Evolutionary conservation across 2,329 filamentous ascomycete genomes (phyloP).

Genomic region (Fusarium pilosicola): DNA sequence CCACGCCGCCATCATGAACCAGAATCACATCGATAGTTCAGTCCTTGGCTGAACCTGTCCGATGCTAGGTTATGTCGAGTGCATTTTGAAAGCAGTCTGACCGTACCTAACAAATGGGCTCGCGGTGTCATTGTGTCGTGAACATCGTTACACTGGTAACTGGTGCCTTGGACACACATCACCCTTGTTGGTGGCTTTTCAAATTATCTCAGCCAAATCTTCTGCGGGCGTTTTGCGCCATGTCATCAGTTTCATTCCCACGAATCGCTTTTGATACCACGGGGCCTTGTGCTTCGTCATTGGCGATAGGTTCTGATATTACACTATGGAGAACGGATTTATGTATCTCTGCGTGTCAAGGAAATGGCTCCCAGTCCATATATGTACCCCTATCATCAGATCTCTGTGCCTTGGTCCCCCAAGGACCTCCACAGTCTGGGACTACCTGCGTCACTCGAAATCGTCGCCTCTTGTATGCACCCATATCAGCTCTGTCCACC

Average conservation of each 20-base stretch:
- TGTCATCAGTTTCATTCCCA: constrained; percentile 12
- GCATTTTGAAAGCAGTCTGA: background rate
- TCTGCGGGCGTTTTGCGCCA: constrained; percentile 1
- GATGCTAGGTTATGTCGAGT: background rate
- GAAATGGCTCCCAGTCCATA: background rate
- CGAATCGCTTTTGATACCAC: background rate
- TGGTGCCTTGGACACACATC: background rate
- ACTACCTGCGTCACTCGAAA: background rate
- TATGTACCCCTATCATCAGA: constrained; percentile 10
- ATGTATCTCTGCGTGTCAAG: background rate
- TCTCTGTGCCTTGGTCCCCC: background rate
- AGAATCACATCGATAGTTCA: background rate
- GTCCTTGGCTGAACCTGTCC: background rate
- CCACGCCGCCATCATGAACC: background rate
- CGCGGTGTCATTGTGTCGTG: constrained; percentile 5
- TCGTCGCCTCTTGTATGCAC: background rate
- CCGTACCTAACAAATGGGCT: background rate
- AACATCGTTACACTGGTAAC: constrained; percentile 17
- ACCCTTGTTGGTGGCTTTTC: background rate
- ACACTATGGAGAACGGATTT: constrained; percentile 3
- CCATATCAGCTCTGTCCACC: background rate
- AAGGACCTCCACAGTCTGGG: background rate
- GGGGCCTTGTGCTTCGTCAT: background rate
- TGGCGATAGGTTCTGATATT: constrained; percentile 8
- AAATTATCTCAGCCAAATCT: background rate